These are phyloP conservation scores for Bryopsis sp. DNA, from an alignment of 139 green algal species.

Conservation along the genomic window DNA sequence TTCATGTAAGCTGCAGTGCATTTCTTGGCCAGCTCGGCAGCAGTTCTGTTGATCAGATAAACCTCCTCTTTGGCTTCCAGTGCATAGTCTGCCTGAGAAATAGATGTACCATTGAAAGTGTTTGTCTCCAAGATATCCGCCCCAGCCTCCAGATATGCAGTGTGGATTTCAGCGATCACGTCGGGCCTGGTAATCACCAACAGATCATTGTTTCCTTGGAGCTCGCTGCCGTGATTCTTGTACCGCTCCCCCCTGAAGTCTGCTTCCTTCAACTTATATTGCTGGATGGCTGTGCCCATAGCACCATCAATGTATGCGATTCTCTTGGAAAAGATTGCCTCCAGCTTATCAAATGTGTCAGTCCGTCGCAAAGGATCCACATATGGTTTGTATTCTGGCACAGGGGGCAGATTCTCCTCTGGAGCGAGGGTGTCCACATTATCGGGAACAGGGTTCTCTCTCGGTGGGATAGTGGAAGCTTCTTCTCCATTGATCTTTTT, in stretches of 20 bases:
- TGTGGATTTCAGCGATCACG: slow-evolving; percentile 90
- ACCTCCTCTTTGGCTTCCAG: slow-evolving; percentile 84
- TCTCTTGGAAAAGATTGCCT: slow-evolving; percentile 75
- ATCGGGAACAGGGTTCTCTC: slow-evolving; percentile 26
- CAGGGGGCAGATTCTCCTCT: slow-evolving; percentile 8
- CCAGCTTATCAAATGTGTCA: slow-evolving; percentile 56
- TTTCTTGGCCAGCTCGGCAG: slow-evolving; percentile 78
- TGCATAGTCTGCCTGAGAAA: slow-evolving; percentile 88
- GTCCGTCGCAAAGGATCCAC: slow-evolving; percentile 26
- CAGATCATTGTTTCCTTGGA: slow-evolving; percentile 98
- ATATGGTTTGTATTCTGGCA: slow-evolving; percentile 21
- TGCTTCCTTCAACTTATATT: slow-evolving; percentile 77
- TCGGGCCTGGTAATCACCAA: slow-evolving; percentile 91
- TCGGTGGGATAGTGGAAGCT: neutral
- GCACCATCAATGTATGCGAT: slow-evolving; percentile 94
- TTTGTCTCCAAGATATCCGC: slow-evolving; percentile 99
- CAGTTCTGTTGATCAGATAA: slow-evolving; percentile 77
- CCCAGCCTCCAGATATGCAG: slow-evolving; percentile 74
- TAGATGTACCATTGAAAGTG: slow-evolving; percentile 94
- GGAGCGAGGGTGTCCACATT: neutral
- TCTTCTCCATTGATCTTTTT: slow-evolving; percentile 20
- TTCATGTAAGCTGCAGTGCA: slow-evolving; percentile 60
- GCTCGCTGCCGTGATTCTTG: slow-evolving; percentile 67
- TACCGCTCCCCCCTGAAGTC: slow-evolving; percentile 80
- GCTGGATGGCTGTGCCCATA: slow-evolving; percentile 91